Conservation (phyloP, 768 basidiomycete genomes). For the Pulveroboletus ravenelii region DNA sequence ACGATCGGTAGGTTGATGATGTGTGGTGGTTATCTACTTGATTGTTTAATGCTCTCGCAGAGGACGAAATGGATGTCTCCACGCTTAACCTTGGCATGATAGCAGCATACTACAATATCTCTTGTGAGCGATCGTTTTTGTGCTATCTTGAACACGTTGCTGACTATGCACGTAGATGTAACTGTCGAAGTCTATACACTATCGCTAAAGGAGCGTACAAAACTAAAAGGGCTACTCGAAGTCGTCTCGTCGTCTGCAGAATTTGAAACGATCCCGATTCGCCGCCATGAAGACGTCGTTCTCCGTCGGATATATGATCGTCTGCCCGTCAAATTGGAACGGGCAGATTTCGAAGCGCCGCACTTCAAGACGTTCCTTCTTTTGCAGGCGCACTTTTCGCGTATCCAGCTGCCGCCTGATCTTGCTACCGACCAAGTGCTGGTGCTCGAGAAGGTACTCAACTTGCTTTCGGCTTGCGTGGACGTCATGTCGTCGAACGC, state of each 20-base stretch:
- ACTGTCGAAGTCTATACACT: constrained; percentile 96
- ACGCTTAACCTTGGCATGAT: constrained; percentile 98
- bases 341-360: constrained; percentile 83
- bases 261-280: constrained; percentile 92
- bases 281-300: constrained; percentile 84
- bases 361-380: constrained; percentile 98
- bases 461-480: constrained; percentile 88
- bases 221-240: constrained; percentile 93
- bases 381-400: constrained; percentile 94
- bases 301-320: constrained; percentile 92
- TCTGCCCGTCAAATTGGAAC: constrained; percentile 89
- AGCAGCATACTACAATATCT: constrained; percentile 93
- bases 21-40: not conserved
- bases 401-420: constrained; percentile 87
- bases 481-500: constrained; percentile 98
- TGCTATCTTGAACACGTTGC: not conserved
- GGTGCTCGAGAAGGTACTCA: constrained; percentile 87
- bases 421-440: constrained; percentile 86
- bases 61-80: constrained; percentile 91
- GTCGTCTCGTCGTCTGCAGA: constrained; percentile 96
- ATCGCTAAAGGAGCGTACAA: constrained; percentile 93
- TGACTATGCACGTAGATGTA: constrained; percentile 54
- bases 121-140: constrained; percentile 48
- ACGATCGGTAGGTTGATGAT: constrained; percentile 56
- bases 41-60: constrained; percentile 24